phyloP scores from a whole-genome alignment of 2,329 filamentous ascomycete genomes.

The Xylariaceae sp. region DNA sequence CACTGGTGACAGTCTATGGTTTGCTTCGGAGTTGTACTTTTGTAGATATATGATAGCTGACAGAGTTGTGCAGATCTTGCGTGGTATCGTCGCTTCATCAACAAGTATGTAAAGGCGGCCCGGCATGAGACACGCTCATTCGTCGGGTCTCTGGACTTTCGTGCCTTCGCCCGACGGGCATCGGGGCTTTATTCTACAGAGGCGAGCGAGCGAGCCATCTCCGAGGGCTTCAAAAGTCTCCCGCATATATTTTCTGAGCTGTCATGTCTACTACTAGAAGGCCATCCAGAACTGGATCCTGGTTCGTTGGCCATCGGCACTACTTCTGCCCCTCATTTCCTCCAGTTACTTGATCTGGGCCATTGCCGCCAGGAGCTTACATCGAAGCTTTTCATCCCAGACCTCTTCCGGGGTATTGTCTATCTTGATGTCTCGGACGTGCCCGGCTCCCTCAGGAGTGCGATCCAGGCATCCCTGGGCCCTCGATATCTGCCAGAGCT shows the following conservation, averaged over 20 bases:
- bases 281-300: constrained; percentile 41
- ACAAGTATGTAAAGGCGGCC: constrained; percentile 30
- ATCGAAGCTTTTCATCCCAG: constrained; percentile 33
- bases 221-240: constrained; percentile 35
- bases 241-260: constrained; percentile 38
- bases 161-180: constrained; percentile 34
- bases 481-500: constrained; percentile 39
- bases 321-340: constrained; percentile 12
- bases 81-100: constrained; percentile 47
- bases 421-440: constrained; percentile 50
- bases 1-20: too few species aligned
- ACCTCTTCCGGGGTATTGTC: constrained; percentile 36
- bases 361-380: constrained; percentile 37
- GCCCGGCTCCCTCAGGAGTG: constrained; percentile 38
- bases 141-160: constrained; percentile 45
- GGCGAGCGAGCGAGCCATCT: constrained; percentile 32
- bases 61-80: constrained; percentile 39
- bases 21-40: too few species aligned
- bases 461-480: constrained; percentile 30
- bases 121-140: constrained; percentile 37
- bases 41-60: too few species aligned
- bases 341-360: constrained; percentile 42
- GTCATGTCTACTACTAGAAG: constrained; percentile 44
- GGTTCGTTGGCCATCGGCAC: constrained; percentile 27
- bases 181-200: constrained; percentile 39